Conservation (phyloP, 306 rosid species). For the Quercus variabilis region DNA sequence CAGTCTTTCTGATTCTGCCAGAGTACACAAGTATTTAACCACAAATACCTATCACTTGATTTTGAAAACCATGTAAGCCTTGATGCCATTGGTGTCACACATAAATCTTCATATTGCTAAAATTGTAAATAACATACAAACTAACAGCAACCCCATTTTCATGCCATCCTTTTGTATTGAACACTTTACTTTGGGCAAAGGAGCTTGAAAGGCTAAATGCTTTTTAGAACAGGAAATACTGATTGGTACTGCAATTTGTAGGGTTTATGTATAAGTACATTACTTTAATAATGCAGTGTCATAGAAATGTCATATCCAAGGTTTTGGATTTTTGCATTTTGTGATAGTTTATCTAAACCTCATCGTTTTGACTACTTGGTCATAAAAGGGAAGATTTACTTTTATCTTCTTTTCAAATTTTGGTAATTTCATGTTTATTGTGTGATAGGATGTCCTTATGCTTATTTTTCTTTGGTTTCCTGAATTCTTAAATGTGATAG, state of each 20-base stretch:
- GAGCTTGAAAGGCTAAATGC: not conserved
- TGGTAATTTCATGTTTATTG: not conserved
- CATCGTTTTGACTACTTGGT: not conserved
- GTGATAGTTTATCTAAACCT: not conserved
- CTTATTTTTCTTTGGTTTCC: slow-evolving; percentile 15
- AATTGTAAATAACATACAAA: not conserved
- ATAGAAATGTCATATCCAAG: not conserved
- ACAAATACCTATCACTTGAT: not conserved
- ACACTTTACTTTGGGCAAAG: not conserved
- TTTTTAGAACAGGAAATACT: not conserved
- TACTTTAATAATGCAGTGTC: not conserved
- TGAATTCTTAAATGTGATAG: slow-evolving; percentile 40
- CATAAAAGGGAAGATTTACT: not conserved
- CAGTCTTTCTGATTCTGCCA: no score
- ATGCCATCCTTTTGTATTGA: not conserved
- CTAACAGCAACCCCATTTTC: not conserved
- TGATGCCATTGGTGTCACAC: not conserved
- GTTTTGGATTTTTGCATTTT: not conserved
- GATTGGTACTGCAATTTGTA: not conserved
- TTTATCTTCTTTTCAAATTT: not conserved
- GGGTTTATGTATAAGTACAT: not conserved
- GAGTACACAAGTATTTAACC: not conserved
- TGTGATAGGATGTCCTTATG: not conserved
- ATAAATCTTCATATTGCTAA: not conserved
- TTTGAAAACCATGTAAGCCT: not conserved